Base-by-base conservation (phyloP, 2,329 filamentous ascomycete genomes). In the Akanthomyces lecanii region DNA sequence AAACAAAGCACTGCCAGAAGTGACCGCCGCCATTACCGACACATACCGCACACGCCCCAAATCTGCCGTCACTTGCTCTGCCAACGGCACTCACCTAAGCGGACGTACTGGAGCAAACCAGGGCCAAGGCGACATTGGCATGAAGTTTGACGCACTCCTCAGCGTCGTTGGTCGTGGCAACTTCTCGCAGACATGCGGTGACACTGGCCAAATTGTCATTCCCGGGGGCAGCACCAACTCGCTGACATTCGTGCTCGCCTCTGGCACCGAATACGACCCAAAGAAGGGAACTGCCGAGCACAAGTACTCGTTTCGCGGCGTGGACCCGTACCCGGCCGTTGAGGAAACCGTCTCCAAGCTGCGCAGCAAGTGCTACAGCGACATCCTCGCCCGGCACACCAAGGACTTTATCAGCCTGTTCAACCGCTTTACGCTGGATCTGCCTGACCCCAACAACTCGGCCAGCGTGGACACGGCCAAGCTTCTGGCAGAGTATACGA, bases 371-470 rank as follows among this genome's bases (percentile, higher is more conserved):
- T 30, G 38, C 40, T 56, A 56, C 40, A 25, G 53, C 16, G 42
- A 44, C 14, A 45, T 56, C 11, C 28, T 56, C 11, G 16, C 38
- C 10, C 53, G 28, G 6, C 78, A 83, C 64, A 52, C 76, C 1
- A 68, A 71, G 7, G 80, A 82, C 68, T 83, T 78, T 65, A 70
- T 70, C 10, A 64, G 67, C 3, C 71, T 82, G 0, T 71, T 74
- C 10, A 67, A 68, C 1, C 71, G 68, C 0, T 84, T 84, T 67
- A 67, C 68, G 0, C 69, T 84, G 2, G 68, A 74, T 1, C 73
- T 84, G 0, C 80, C 81, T 0, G 81, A 84, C 56, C 69, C 75
- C 0, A 67, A 73, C 5, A 67, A 69, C 12, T 83, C 82, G 0
- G 69, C 73, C 2, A 67, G 67, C 0, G 66, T 73, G 8, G 77